phyloP scores from a whole-genome alignment of 2,329 filamentous ascomycete genomes.

The Monosporascus cannonballus region DNA sequence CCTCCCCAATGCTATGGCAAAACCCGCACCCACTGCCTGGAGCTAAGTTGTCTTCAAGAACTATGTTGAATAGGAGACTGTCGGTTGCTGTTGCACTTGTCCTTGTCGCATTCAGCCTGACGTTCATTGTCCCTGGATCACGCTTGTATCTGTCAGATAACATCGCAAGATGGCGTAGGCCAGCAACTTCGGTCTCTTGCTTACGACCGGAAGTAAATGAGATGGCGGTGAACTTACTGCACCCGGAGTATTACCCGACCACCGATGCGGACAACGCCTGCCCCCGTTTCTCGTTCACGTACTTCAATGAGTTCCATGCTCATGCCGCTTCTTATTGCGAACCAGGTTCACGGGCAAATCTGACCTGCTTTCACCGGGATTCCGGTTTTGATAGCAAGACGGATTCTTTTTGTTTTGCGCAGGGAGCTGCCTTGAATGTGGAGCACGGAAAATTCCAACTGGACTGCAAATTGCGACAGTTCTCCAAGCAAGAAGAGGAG shows the following conservation, averaged over 20 bases:
- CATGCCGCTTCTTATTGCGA: slow-evolving; percentile 4
- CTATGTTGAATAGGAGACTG: slow-evolving; percentile 1
- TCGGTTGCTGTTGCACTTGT: neutral
- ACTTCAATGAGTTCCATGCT: slow-evolving; percentile 4
- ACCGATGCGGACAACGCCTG: neutral
- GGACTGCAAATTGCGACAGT: slow-evolving; percentile 3
- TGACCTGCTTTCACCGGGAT: slow-evolving; percentile 7
- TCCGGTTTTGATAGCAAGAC: slow-evolving; percentile 4
- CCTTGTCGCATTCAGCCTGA: neutral
- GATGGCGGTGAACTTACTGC: neutral
- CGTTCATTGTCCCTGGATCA: neutral
- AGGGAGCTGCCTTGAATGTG: slow-evolving; percentile 3
- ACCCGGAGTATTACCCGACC: neutral
- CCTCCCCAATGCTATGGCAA: too few relatives aligned
- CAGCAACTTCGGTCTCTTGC: neutral
- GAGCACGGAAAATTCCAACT: slow-evolving; percentile 1
- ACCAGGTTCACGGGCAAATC: neutral
- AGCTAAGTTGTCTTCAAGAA: neutral
- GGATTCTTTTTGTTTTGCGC: slow-evolving; percentile 6
- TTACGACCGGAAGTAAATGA: neutral
- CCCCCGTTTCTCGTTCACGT: slow-evolving; percentile 3
- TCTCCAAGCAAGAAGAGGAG: slow-evolving; percentile 3
- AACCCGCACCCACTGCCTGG: too few relatives aligned
- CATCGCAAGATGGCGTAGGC: neutral
- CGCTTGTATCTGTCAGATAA: neutral